Evolutionary conservation across 257 asterid genomes (phyloP), one percentile per base, ranked within the genome.

Genomic region (Gentiana dahurica): DNA sequence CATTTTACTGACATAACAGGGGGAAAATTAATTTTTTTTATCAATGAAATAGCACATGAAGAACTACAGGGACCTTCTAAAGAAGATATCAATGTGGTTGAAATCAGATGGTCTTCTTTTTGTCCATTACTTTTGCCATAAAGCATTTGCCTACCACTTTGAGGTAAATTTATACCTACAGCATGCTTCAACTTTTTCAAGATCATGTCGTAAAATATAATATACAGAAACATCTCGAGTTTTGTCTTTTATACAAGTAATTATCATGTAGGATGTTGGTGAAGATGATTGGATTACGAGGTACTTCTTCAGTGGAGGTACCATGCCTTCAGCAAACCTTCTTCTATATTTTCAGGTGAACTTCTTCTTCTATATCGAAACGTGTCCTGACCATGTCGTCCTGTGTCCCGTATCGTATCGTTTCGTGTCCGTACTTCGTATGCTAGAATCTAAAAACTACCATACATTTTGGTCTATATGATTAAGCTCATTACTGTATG

Each of bases 201-300:
- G 44, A 34, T 34, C 48, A 15, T 45, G 36, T 12, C 34, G 34
- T 33, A 13, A 6, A 2, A 44, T 35, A 10, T 8, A 32, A 4
- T 12, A 13, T 37, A 12, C 35, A 45, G 11, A 8, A 9, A 11
- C n/a, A 47, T 36, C 38, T n/a, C 8, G 5, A 0, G 8, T 8
- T 34, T 11, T 41, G 2, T 59, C 5, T 15, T 4, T 11, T 1
- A 24, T 48, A 37, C 7, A 3, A 11, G 0, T 59, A 59, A 54
- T 43, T 54, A 1, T 32, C 53, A 11, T 60, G 71, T 73, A 84
- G 98, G 96, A 87, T 67, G 73, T 83, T 48, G 83, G 63, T 15
- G 94, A 85, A 15, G 98, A 91, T 24, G 95, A 91, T 64, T 87
- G 95, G 98, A 91, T 91, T 55, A 91, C 96, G 57, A 75, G 94